Evolutionary conservation across 2,329 filamentous ascomycete genomes (phyloP), one percentile per base, ranked within the genome.

Genomic region (Aspergillus vadensis): DNA sequence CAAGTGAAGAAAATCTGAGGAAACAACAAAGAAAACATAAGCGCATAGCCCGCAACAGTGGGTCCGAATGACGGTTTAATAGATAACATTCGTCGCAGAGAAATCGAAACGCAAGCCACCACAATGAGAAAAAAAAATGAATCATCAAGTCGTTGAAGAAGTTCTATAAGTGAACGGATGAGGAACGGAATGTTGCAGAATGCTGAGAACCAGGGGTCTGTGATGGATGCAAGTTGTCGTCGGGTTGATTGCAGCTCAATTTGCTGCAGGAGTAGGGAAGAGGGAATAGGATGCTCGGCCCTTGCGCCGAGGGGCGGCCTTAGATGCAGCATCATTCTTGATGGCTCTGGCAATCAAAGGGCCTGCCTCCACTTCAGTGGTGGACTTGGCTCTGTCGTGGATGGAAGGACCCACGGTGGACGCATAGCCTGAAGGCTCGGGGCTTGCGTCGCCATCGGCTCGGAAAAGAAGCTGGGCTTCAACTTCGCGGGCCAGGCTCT

Each of bases 201-300:
- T 52, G 10, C 19, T 17, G 39, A 32, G 15, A 17, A 50, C 25
- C 19, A 50, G 25, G 23, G 15, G 15, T 50, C 47, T 50, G 25
- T 32, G 9, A 50, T 15, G 8, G 47, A 30, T 50, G 47, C 25
- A 30, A 19, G 47, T 50, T 30, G 47, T 50, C 47, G 17, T 50
- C 47, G 27, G 47, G n/a, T 23, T 32, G 25, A 47, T 21, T 21
- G 25, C 23, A 47, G 30, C 44, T 60, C 51, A 64, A 50, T 55
- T 57, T 41, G 69, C 55, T 25, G 55, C 39, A 5, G 63, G 30
- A 9, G 63, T 54, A 12, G 67, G 67, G 58, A 66, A 70, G 64
- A 67, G 73, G 43, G 79, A 81, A 65, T 81, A 80, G 38, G 78
- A 80, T n/a, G 77, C 70, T 44, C 78, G 71, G 58, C 65, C 69